Base-by-base conservation (phyloP, 2,329 filamentous ascomycete genomes). In the Colletotrichum falcatum region DNA sequence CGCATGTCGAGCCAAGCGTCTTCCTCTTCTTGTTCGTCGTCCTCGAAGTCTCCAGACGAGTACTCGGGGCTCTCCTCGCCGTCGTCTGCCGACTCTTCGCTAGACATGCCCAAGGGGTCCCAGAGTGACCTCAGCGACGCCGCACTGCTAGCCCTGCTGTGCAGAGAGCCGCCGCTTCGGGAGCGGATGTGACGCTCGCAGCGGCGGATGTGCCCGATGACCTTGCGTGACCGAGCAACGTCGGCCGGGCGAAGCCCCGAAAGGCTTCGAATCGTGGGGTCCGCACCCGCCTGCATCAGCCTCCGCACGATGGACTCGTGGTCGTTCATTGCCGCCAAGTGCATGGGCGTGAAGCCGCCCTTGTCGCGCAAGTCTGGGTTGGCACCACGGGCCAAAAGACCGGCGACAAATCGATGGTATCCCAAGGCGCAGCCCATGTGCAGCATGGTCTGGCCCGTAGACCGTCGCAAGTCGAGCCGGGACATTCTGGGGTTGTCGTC, bases 291-390 rank as follows among this genome's bases (percentile, higher is more conserved):
- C 30, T 92, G 84, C 74, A 95, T 90, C 68, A 97, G 86, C 18
- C 92, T 89, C 70, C 91, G 88, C 18, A 95, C 91, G 74, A 96
- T 94, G 77, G 94, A 90, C 14, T 89, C 83, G 76, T 94, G 91
- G 72, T 91, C 89, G 79, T 92, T 91, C 76, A 97, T 87, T 33
- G 92, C 90, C 26, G 94, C 94, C 77, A 95, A 88, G 79, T 97
- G 93, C 82, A 97, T 87, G 18, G 94, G 90, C 5, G 93, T 94
- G 79, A 94, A 95, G 28, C 94, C 94, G 60, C 92, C 91, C 72
- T 90, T 91, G 78, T 97, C 94, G 65, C 90, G 88, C 46, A 90
- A 83, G 75, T 95, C 90, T 1, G 91, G 89, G 76, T 92, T 91
- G 26, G 93, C 93, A n/a, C 93, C 92, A 73, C 93, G 88, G 12